Base-by-base conservation (phyloP, 2,329 filamentous ascomycete species). In the Neonectria sp. region DNA sequence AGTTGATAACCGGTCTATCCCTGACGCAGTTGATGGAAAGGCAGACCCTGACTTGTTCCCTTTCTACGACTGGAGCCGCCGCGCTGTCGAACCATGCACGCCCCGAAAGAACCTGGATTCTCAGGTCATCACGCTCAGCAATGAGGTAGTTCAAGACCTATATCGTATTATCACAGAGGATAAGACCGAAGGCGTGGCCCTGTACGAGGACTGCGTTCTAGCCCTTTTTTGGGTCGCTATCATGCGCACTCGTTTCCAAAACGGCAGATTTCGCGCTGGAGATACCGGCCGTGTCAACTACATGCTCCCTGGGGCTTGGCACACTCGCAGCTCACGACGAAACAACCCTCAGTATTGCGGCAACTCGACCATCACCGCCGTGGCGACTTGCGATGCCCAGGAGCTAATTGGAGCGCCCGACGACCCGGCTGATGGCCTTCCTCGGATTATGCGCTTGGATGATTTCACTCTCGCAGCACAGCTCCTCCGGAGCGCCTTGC, bases 211-310 rank as follows among this genome's bases (percentile, higher is more conserved):
- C 33, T 70, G 58, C 45, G 37, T 70, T 17, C 60, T 74, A 40
- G 70, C 67, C 13, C 53, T 71, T 11, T 64, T 74, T 3, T 74
- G 72, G 72, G 24, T 58, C 21, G 33, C 40, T 13, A 71, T 74
- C n/a, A 67, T 68, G 49, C 63, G 65, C 13, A 49, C 55, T 27
- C 70, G 72, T 9, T 52, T 27, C 8, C 25, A 63, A 12, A 48
- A 51, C 13, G 17, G 43, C 6, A 24, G 17, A 11, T 27, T 69
- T 33, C 17, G 17, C 2, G 2, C 13, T 2, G 9, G 33, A 7
- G 55, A 65, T 8, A 9, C 17, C 3, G 56, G 52, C 15, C 48
- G 55, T 3, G 60, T 62, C 7, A 67, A 71, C 33, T 57, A 71
- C 48, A 55, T 55, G 27, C 11, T 67, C 2, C 64, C 72, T 9